Evolutionary conservation across 129 eudicot species (phyloP).

Genomic region (Calendula officinalis): DNA sequence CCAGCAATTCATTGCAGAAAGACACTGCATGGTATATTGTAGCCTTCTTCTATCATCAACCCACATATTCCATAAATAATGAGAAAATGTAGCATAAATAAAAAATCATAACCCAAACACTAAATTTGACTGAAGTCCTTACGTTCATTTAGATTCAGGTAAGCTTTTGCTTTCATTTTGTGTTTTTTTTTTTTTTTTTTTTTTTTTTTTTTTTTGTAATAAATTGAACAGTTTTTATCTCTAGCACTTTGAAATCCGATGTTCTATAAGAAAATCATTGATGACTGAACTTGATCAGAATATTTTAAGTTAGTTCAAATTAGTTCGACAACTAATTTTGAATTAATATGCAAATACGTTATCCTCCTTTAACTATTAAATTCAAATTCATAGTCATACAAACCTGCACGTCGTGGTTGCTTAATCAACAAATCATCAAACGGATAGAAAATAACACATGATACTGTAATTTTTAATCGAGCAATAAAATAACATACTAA

Average conservation of each 20-base stretch:
- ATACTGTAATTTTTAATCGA: too few relatives aligned
- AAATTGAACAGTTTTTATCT: too few relatives aligned
- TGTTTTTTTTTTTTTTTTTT: too few relatives aligned
- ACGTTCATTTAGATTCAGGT: neutral
- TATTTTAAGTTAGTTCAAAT: too few relatives aligned
- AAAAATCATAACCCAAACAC: too few relatives aligned
- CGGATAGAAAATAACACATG: neutral
- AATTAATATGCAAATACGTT: too few relatives aligned
- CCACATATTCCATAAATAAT: slow-evolving; percentile 34
- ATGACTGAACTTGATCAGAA: too few relatives aligned
- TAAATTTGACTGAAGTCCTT: too few relatives aligned
- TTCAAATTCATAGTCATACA: neutral
- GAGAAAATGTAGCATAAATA: slow-evolving; percentile 27
- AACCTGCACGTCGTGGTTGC: slow-evolving; percentile 3
- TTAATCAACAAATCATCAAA: slow-evolving; percentile 11
- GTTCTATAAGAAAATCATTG: too few relatives aligned
- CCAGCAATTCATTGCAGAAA: slow-evolving; percentile 98
- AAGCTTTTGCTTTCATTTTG: neutral
- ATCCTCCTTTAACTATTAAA: slow-evolving; percentile 11
- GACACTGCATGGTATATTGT: slow-evolving; percentile 65
- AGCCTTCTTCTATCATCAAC: slow-evolving; percentile 44
- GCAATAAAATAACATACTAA: too few relatives aligned
- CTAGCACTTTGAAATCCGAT: too few relatives aligned
- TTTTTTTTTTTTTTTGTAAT: too few relatives aligned
- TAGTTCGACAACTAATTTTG: neutral